Evolutionary conservation across 805 yeast genomes (phyloP).

Genomic region (Saccharomycopsis microspora): DNA sequence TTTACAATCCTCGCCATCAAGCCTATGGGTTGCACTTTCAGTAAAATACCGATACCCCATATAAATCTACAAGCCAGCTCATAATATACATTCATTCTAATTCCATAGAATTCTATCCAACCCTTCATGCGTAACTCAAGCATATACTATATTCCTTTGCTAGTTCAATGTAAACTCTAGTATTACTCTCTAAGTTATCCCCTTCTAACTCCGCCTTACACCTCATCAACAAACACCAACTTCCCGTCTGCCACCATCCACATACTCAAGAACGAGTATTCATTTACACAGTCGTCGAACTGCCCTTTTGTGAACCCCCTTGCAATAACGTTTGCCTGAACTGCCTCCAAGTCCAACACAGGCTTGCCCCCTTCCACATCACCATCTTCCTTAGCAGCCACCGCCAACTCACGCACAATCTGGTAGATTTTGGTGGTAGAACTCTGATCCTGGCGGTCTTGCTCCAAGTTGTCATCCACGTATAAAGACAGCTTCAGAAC

Average conservation of each 20-base stretch:
- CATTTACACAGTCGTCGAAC: conserved; percentile 61
- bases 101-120: too few species aligned
- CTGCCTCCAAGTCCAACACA: conserved; percentile 32
- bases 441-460: conserved; percentile 48
- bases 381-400: conserved; percentile 26
- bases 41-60: too few species aligned
- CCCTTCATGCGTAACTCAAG: too few species aligned
- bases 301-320: conserved; percentile 80
- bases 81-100: too few species aligned
- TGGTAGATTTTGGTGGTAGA: conserved; percentile 60
- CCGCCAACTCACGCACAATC: conserved; percentile 45
- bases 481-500: conserved; percentile 81
- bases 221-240: conserved; percentile 11
- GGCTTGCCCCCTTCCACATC: conserved; percentile 19
- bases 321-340: conserved; percentile 56
- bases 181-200: too few species aligned
- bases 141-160: too few species aligned
- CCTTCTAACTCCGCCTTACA: background rate
- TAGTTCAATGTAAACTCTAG: too few species aligned
- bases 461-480: conserved; percentile 35
- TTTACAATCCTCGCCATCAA: too few species aligned
- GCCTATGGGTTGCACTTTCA: too few species aligned
- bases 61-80: too few species aligned
- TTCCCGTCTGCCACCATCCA: conserved; percentile 43
- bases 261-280: conserved; percentile 59